Evolutionary conservation across 345 rosid species (phyloP).

Genomic region (Eucalyptus sideroxylon): DNA sequence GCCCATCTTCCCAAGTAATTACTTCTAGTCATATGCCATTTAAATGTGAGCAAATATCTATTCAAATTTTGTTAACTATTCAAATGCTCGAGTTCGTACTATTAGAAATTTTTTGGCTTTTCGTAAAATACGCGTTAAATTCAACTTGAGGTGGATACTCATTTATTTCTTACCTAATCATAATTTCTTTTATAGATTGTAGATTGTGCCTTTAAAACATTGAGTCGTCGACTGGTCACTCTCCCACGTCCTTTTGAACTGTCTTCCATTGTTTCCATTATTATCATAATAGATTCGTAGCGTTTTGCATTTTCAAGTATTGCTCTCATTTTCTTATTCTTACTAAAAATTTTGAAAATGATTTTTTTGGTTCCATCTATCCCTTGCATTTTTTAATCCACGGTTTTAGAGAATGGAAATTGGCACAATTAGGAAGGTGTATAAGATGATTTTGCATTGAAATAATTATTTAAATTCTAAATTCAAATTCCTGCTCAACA

Average conservation of each 20-base stretch:
- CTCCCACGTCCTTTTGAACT: fast-evolving
- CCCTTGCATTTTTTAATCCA: background rate
- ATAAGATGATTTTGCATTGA: background rate
- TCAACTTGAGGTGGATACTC: background rate
- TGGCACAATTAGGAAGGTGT: background rate
- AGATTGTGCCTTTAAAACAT: background rate
- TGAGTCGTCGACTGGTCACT: background rate
- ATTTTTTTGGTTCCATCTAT: background rate
- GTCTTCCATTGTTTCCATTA: background rate
- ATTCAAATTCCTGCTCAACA: background rate
- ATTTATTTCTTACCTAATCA: background rate
- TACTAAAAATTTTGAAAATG: background rate
- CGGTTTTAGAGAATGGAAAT: background rate
- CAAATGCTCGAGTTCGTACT: background rate
- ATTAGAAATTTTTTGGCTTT: background rate
- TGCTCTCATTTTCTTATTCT: background rate
- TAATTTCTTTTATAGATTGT: background rate
- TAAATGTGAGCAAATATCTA: background rate
- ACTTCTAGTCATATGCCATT: background rate
- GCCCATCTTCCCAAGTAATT: background rate
- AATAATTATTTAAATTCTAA: background rate
- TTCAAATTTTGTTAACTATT: background rate
- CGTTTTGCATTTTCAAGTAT: background rate
- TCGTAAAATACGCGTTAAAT: background rate
- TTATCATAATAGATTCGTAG: background rate